These are phyloP conservation scores for Amauroascus verrucosus DNA, from an alignment of 2,329 filamentous ascomycete genomes.

Conservation along the genomic window DNA sequence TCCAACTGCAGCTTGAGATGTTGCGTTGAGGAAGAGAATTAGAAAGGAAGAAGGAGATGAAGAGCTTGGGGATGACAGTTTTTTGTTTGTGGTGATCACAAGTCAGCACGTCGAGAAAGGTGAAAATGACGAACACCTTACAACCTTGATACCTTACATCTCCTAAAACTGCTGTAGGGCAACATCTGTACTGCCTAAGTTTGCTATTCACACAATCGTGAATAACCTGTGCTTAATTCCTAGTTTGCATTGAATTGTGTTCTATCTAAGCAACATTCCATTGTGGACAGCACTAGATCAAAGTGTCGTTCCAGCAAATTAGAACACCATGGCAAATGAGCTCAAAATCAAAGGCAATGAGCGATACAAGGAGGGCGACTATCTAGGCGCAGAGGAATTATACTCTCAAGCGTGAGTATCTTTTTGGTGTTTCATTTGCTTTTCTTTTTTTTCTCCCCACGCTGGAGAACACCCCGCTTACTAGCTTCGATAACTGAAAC, in stretches of 20 bases:
- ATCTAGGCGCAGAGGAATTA: constrained; percentile 37
- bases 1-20: not conserved
- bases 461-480: too few species aligned
- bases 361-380: constrained; percentile 38
- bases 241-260: too few species aligned
- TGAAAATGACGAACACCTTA: not conserved
- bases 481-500: not conserved
- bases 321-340: constrained; percentile 26
- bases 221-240: not conserved
- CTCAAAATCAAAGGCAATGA: constrained; percentile 38
- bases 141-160: not conserved
- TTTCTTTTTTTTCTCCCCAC: too few species aligned
- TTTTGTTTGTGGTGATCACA: not conserved
- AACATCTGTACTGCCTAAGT: not conserved
- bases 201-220: not conserved
- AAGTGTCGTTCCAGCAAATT: not conserved
- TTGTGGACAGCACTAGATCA: not conserved
- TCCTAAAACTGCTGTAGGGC: not conserved
- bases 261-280: too few species aligned
- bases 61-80: not conserved
- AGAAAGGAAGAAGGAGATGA: not conserved
- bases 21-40: not conserved
- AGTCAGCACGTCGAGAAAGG: not conserved
- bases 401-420: constrained; percentile 38
- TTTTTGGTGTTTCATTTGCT: not conserved